Evolutionary conservation across 345 rosid species (phyloP).

Genomic region (Arabis alpina): DNA sequence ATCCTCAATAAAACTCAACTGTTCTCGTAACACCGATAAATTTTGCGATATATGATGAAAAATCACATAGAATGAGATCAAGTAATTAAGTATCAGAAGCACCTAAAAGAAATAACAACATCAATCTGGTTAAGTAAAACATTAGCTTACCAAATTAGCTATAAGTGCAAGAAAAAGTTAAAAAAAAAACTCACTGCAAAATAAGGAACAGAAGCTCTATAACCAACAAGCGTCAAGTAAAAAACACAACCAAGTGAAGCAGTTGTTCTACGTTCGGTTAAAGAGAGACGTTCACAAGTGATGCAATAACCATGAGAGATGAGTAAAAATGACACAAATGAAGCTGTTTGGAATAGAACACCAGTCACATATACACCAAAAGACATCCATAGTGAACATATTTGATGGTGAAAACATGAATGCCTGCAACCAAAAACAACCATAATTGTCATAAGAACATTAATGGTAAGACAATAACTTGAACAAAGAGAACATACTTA

Average conservation of each 20-base stretch:
- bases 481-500: constrained; percentile 35
- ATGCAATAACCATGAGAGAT: constrained; percentile 95
- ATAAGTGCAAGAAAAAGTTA: not conserved
- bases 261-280: constrained; percentile 75
- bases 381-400: constrained; percentile 94
- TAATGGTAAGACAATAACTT: constrained; percentile 17
- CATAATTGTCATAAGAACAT: constrained; percentile 4
- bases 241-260: constrained; percentile 84
- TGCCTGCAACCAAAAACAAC: constrained; percentile 57
- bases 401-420: constrained; percentile 79
- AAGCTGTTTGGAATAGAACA: constrained; percentile 90
- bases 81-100: constrained; percentile 79
- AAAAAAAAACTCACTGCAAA: constrained; percentile 64
- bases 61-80: constrained; percentile 76
- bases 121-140: too few relatives aligned
- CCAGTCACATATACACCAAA: constrained; percentile 95
- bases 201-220: constrained; percentile 89
- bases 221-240: constrained; percentile 91
- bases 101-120: constrained; percentile 38
- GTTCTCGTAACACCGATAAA: constrained; percentile 64
- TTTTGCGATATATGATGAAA: constrained; percentile 87
- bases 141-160: too few relatives aligned
- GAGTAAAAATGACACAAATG: constrained; percentile 83
- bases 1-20: constrained; percentile 72
- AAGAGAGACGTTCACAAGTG: constrained; percentile 81